Conservation (phyloP, 768 basidiomycete species). For the Leucocoprinus birnbaumii region DNA sequence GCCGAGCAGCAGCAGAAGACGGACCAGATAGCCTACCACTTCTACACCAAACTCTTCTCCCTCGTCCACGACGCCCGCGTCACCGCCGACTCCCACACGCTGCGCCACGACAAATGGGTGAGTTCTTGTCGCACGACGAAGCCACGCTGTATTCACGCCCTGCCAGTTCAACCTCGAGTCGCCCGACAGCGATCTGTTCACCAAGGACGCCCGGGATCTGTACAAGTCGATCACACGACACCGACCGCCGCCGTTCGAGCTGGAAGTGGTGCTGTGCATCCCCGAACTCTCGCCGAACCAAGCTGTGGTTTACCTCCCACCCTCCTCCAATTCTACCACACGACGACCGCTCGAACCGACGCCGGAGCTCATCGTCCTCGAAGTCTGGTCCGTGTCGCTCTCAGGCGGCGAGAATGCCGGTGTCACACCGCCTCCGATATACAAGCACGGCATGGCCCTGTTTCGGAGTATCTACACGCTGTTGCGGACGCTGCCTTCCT, state of each 20-base stretch:
- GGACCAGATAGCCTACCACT: slow-evolving; percentile 83
- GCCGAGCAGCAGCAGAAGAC: slow-evolving; percentile 45
- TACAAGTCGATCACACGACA: slow-evolving; percentile 14
- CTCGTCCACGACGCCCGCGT: slow-evolving; percentile 71
- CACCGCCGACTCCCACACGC: slow-evolving; percentile 42
- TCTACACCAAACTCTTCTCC: slow-evolving; percentile 80
- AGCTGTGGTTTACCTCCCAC: slow-evolving; percentile 64
- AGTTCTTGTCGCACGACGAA: slow-evolving; percentile 21
- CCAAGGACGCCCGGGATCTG: slow-evolving; percentile 13
- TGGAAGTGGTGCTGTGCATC: slow-evolving; percentile 59
- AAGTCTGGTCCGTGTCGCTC: slow-evolving; percentile 13
- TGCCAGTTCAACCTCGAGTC: slow-evolving; percentile 35
- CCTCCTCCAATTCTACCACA: slow-evolving; percentile 25
- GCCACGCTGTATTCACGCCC: slow-evolving; percentile 40
- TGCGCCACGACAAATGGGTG: slow-evolving; percentile 82
- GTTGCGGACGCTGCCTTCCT: slow-evolving; percentile 71
- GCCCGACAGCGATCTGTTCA: slow-evolving; percentile 15
- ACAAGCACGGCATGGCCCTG: slow-evolving; percentile 82
- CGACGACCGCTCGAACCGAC: slow-evolving; percentile 65
- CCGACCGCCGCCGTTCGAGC: background rate
- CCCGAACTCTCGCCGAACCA: slow-evolving; percentile 70
- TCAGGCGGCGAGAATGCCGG: background rate
- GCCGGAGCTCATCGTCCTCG: slow-evolving; percentile 49
- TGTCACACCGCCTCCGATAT: slow-evolving; percentile 39
- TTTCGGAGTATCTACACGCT: slow-evolving; percentile 77